Conservation (phyloP, 768 basidiomycete species). For the Suillus occidentalis region DNA sequence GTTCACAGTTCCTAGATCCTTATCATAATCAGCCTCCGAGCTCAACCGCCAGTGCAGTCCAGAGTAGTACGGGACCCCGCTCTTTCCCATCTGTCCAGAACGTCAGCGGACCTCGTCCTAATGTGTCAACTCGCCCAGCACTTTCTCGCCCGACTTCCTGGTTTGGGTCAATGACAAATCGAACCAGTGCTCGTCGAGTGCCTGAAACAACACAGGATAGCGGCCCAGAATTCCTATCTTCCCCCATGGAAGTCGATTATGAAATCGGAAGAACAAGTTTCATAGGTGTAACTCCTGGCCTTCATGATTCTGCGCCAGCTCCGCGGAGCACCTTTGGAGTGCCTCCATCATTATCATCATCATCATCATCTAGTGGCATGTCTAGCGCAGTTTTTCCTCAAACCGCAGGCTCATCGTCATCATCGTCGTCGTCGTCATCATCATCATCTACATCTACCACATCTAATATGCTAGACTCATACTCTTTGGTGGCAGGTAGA, state of each 20-base stretch:
- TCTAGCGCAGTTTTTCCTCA: conserved; percentile 1
- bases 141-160: conserved; percentile 4
- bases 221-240: background rate
- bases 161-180: conserved; percentile 6
- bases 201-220: background rate
- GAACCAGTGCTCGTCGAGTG: background rate
- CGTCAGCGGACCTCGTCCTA: background rate
- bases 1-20: background rate
- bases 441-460: conserved; percentile 1
- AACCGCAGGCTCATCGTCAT: background rate
- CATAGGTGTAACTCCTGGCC: background rate
- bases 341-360: background rate
- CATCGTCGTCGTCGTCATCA: background rate
- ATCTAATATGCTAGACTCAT: background rate
- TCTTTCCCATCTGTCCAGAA: background rate
- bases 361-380: background rate
- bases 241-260: conserved; percentile 1
- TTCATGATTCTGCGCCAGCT: background rate
- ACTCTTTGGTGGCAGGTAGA: background rate
- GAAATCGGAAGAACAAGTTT: background rate
- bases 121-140: background rate
- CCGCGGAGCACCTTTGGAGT: background rate
- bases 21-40: background rate
- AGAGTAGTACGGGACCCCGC: background rate
- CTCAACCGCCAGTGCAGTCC: background rate